Conservation (phyloP, 257 asterid species). For the Nicotiana attenuata region DNA sequence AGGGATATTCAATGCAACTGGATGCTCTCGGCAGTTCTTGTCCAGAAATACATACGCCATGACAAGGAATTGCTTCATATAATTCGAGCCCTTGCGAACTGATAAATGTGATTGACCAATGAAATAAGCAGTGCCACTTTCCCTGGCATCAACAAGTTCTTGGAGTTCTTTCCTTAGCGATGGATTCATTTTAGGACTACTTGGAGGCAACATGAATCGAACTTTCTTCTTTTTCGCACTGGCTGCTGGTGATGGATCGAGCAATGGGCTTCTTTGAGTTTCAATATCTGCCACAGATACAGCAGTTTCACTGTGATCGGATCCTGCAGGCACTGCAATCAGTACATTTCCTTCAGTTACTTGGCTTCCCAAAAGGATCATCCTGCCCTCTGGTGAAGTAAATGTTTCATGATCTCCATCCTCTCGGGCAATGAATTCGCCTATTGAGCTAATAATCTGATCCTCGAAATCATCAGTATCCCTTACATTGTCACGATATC, state of each 20-base stretch:
- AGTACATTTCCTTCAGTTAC: conserved; percentile 45
- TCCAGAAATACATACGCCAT: conserved; percentile 57
- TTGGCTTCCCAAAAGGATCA: conserved; percentile 59
- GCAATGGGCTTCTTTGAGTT: conserved; percentile 6
- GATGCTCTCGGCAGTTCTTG: conserved; percentile 67
- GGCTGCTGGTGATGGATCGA: conserved; percentile 11
- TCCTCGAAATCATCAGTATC: conserved; percentile 82
- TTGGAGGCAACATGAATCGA: conserved; percentile 50
- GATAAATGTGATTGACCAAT: conserved; percentile 72
- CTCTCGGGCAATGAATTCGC: conserved; percentile 63
- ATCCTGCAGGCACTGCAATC: conserved; percentile 31
- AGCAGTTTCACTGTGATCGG: background rate
- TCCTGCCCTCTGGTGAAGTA: conserved; percentile 51
- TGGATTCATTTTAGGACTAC: conserved; percentile 48
- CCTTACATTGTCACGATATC: conserved; percentile 58
- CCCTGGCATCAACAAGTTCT: conserved; percentile 67
- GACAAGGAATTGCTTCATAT: conserved; percentile 51
- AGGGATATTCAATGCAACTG: conserved; percentile 70
- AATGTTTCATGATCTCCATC: conserved; percentile 43
- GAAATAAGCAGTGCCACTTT: conserved; percentile 77
- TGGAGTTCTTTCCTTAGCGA: conserved; percentile 59
- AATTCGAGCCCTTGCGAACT: conserved; percentile 55
- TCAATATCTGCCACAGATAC: conserved; percentile 14
- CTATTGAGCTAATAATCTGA: conserved; percentile 70
- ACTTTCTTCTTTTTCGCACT: conserved; percentile 39